Percentiles rank a stretch among this genome's conserved stretches.
phyloP scores from a whole-genome alignment of 345 rosid genomes.

The Pseudoturritis turrita region DNA sequence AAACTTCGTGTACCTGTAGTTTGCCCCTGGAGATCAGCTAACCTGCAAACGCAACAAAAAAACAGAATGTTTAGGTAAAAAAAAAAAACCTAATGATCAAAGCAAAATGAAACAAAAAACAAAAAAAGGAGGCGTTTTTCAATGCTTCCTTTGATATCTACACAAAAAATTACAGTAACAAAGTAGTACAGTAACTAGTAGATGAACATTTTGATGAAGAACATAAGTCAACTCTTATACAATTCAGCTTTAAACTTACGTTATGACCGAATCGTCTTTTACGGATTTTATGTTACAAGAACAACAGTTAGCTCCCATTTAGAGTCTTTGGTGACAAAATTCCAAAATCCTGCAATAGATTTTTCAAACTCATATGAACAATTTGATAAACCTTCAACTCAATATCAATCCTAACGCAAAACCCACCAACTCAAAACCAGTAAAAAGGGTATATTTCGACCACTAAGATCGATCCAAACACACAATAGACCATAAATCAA shows the following conservation, averaged over 20 bases:
- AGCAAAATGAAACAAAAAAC: not conserved
- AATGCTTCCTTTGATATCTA: not conserved
- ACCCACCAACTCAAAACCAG: no score
- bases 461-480: no score
- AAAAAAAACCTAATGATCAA: not conserved
- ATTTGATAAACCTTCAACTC: no score
- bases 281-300: no score
- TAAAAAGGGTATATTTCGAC: no score
- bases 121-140: not conserved
- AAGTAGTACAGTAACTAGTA: not conserved
- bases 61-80: slow-evolving; percentile 8
- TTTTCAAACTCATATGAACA: not conserved
- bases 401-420: no score
- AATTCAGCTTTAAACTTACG: not conserved
- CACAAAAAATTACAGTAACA: not conserved
- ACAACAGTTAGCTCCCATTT: not conserved
- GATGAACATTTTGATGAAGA: not conserved
- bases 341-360: slow-evolving; percentile 2
- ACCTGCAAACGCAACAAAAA: not conserved
- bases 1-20: slow-evolving; percentile 5
- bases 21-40: not conserved
- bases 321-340: not conserved
- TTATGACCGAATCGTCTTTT: not conserved
- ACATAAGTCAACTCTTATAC: no score
- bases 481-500: no score